Evolutionary conservation across 208 protist species (phyloP).

Genomic region (Herpetomonas tarakana): DNA sequence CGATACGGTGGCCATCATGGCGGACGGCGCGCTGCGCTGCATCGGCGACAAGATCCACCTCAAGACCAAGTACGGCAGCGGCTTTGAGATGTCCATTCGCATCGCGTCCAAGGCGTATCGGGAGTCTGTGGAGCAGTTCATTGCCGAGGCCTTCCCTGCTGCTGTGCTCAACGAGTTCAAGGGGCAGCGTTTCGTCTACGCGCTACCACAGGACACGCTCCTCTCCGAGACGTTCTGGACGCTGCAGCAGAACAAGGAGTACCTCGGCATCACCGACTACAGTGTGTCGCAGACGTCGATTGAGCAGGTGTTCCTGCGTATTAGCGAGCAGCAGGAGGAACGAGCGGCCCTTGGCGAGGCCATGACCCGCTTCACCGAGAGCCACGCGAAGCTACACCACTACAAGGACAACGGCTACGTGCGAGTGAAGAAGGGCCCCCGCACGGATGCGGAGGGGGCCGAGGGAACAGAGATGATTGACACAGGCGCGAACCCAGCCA

Average conservation of each 20-base stretch:
- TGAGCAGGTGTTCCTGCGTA: slow-evolving; percentile 49
- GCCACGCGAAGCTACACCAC: slow-evolving; percentile 22
- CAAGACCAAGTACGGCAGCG: slow-evolving; percentile 55
- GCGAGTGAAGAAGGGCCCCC: not conserved
- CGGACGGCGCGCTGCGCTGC: slow-evolving; percentile 67
- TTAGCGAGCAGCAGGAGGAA: slow-evolving; percentile 30
- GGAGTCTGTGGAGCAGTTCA: slow-evolving; percentile 14
- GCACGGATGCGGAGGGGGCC: slow-evolving; percentile 1
- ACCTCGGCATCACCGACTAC: slow-evolving; percentile 44
- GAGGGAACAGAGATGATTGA: no score
- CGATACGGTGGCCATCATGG: slow-evolving; percentile 75
- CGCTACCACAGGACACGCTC: slow-evolving; percentile 17
- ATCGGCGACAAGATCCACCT: slow-evolving; percentile 77
- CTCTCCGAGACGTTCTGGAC: slow-evolving; percentile 31
- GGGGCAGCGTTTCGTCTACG: slow-evolving; percentile 33
- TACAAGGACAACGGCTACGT: slow-evolving; percentile 16
- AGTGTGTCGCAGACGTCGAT: slow-evolving; percentile 43
- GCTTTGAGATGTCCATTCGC: slow-evolving; percentile 26
- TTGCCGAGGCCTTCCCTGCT: slow-evolving; percentile 16
- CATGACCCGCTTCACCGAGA: slow-evolving; percentile 13
- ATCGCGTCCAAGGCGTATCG: not conserved
- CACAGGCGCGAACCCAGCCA: no score
- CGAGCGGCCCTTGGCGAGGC: slow-evolving; percentile 4
- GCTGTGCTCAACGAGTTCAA: slow-evolving; percentile 25
- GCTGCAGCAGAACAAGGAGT: slow-evolving; percentile 25